phyloP scores from a whole-genome alignment of 345 rosid species.

The Clausena lansium region DNA sequence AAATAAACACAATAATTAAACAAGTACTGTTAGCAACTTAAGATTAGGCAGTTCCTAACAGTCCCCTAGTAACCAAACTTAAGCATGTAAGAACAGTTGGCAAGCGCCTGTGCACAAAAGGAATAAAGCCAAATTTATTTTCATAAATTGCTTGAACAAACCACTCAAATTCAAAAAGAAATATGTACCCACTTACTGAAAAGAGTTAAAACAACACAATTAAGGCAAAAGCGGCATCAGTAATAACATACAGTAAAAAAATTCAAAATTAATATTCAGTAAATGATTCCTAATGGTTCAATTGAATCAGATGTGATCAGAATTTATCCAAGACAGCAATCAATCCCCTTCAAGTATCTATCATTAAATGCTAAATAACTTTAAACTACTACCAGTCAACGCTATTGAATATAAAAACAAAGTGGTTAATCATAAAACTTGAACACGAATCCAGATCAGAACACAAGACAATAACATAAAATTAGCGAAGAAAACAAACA shows the following conservation, averaged over 20 bases:
- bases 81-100: background rate
- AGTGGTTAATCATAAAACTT: background rate
- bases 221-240: background rate
- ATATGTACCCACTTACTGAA: background rate
- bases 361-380: background rate
- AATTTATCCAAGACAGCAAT: background rate
- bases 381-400: background rate
- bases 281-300: background rate
- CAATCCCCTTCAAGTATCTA: background rate
- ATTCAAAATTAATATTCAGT: background rate
- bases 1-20: background rate
- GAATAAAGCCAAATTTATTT: background rate
- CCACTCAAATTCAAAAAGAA: background rate
- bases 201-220: background rate
- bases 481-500: background rate
- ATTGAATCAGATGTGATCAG: background rate
- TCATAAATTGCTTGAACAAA: background rate
- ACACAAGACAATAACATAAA: background rate
- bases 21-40: background rate
- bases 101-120: constrained; percentile 14
- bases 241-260: background rate
- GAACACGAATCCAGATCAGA: background rate
- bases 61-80: background rate
- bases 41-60: background rate
- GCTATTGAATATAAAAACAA: background rate